phyloP scores from a whole-genome alignment of 2,329 filamentous ascomycete species.

The Ophiostoma montium region DNA sequence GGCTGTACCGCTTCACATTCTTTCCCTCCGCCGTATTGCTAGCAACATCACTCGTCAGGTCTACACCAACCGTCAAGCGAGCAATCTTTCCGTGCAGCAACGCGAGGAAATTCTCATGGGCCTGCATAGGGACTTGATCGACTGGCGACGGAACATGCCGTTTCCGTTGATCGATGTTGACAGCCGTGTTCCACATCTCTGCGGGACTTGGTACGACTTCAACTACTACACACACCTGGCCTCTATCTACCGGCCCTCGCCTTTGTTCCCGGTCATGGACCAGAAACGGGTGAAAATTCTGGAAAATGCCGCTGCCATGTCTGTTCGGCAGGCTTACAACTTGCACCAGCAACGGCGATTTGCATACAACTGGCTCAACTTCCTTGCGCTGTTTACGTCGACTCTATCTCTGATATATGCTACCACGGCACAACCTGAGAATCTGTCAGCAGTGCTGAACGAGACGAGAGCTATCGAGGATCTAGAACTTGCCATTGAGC shows the following conservation, averaged over 20 bases:
- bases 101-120: conserved; percentile 21
- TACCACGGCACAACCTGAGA: conserved; percentile 24
- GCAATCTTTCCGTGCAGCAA: background rate
- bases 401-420: conserved; percentile 30
- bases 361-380: conserved; percentile 28
- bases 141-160: conserved; percentile 30
- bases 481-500: conserved; percentile 18
- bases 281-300: conserved; percentile 23
- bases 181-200: conserved; percentile 27
- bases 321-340: conserved; percentile 26
- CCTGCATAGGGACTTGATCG: conserved; percentile 26
- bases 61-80: conserved; percentile 15
- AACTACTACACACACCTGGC: conserved; percentile 33
- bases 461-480: conserved; percentile 19
- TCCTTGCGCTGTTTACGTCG: conserved; percentile 27
- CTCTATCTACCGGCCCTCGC: conserved; percentile 30
- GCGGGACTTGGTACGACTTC: conserved; percentile 30
- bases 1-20: conserved; percentile 28
- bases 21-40: conserved; percentile 26
- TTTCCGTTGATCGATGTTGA: conserved; percentile 27
- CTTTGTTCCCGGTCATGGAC: conserved; percentile 25
- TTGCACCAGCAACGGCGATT: conserved; percentile 26
- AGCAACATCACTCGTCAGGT: conserved; percentile 26
- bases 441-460: conserved; percentile 15
- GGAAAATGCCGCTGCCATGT: conserved; percentile 26